phyloP scores from a whole-genome alignment of 352 stramenopile genomes.

The Phytophthora pistaciae region DNA sequence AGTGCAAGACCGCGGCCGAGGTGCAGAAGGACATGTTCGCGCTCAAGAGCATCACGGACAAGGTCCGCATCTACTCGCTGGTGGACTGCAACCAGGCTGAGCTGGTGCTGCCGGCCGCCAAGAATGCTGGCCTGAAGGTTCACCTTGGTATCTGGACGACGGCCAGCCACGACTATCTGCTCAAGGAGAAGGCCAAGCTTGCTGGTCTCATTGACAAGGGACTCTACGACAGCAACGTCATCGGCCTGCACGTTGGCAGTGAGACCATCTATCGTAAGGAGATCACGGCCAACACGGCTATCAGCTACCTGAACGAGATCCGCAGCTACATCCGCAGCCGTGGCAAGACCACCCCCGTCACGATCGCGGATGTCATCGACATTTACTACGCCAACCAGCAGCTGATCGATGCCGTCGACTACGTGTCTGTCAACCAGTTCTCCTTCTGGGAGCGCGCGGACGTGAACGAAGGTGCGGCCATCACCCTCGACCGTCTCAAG shows the following conservation, averaged over 20 bases:
- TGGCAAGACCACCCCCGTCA: constrained; percentile 50
- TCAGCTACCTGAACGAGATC: constrained; percentile 55
- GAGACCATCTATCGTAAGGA: constrained; percentile 74
- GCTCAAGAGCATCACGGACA: constrained; percentile 47
- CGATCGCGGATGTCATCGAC: constrained; percentile 70
- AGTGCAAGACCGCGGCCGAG: constrained; percentile 50
- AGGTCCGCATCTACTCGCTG: constrained; percentile 71
- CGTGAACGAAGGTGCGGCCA: constrained; percentile 42
- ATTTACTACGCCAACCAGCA: constrained; percentile 60
- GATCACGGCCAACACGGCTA: constrained; percentile 44
- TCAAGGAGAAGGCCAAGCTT: constrained; percentile 47
- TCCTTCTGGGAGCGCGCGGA: constrained; percentile 66
- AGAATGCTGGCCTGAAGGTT: constrained; percentile 47
- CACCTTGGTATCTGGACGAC: constrained; percentile 66
- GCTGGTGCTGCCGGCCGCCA: constrained; percentile 46
- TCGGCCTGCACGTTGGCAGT: constrained; percentile 60
- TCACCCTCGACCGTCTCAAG: constrained; percentile 58
- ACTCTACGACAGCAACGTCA: constrained; percentile 49
- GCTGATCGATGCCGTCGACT: constrained; percentile 64
- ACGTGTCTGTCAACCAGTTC: constrained; percentile 79
- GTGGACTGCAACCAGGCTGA: constrained; percentile 47
- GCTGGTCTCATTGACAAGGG: constrained; percentile 38
- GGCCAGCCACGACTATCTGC: constrained; percentile 32
- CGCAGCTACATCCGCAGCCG: constrained; percentile 43
- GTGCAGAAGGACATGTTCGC: constrained; percentile 17